A percentile compares a stretch with the other conserved stretches of the same genome.
Conservation (phyloP, 495 filamentous ascomycete genomes). For the Evernia prunastri region DNA sequence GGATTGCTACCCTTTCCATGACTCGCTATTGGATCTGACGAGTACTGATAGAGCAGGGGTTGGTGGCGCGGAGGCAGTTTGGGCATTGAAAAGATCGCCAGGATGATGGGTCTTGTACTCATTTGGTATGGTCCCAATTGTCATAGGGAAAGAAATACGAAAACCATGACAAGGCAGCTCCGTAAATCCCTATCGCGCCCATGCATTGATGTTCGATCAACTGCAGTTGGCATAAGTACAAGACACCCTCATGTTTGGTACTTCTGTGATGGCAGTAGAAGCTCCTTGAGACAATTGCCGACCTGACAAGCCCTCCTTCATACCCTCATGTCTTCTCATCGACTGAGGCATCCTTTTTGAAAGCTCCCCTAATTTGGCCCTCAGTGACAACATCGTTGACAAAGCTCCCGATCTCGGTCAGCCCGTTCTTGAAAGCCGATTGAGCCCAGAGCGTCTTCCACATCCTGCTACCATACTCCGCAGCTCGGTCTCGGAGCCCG, state of each 20-base stretch:
- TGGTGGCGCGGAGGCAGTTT: background rate
- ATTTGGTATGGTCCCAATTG: background rate
- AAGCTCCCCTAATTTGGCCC: too few relatives aligned
- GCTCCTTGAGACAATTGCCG: background rate
- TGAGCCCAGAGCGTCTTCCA: too few relatives aligned
- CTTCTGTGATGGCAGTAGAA: background rate
- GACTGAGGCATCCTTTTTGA: too few relatives aligned
- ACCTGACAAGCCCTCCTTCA: background rate
- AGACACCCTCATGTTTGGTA: background rate
- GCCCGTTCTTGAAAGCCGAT: too few relatives aligned
- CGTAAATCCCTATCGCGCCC: background rate
- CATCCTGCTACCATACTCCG: too few relatives aligned
- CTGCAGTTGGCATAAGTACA: background rate
- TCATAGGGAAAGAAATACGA: background rate
- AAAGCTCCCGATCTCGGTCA: too few relatives aligned
- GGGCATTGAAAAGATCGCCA: background rate
- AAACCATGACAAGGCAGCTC: background rate
- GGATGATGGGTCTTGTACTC: background rate
- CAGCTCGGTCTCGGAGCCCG: too few relatives aligned
- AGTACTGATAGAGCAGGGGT: background rate
- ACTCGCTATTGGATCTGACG: too few relatives aligned
- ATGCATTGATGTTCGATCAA: background rate
- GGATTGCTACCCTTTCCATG: background rate
- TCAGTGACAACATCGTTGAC: too few relatives aligned
- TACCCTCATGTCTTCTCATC: background rate